Evolutionary conservation across 2,329 filamentous ascomycete species (phyloP), one percentile per base, ranked within the genome.

Genomic region (Pseudocercospora ulei): DNA sequence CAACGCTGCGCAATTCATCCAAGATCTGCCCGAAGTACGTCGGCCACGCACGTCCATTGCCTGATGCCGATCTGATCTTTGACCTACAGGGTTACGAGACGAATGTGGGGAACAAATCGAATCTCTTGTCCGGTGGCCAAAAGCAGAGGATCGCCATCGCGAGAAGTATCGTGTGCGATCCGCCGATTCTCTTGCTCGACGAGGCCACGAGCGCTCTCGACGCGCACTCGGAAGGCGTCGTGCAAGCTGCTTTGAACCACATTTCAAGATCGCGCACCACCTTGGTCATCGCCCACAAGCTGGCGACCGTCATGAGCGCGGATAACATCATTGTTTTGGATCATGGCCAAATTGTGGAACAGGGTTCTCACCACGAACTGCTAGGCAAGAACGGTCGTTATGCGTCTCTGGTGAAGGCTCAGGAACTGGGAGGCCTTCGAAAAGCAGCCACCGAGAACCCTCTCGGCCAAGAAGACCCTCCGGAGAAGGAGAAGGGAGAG

Each of bases 241-340:
- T 29, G 8, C 26, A 29, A 29, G 13, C 4, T 5, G 26, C 26
- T 16, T 29, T 29, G 26, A 29, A 29, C 26, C 6, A 29, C n/a
- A n/a, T 29, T n/a, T 29, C 26, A 14, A 16, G 12, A 29, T 29
- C 26, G n/a, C 50, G 55, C 12, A 71, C 46, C 54, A 65, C 62
- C 2, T 52, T 67, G 9, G 57, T 60, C 37, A 60, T 67, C 39
- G 64, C 65, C 1, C 65, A 67, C 55, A 56, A 64, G 1, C 51
- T 67, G n/a, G 56, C 60, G 9, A 65, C 65, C 3, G 59, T 67
- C 18, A 59, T 51, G 35, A 47, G 57, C 18, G 62, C 63, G 1
- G 62, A 66, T 38, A 57, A 57, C n/a, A 66, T 67, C 37, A 53
- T 65, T 16, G 63, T 66, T 6, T 57, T 67, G 53, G 55, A 53